These are phyloP conservation scores for Linum lewisii DNA, from an alignment of 345 rosid genomes.

Conservation along the genomic window DNA sequence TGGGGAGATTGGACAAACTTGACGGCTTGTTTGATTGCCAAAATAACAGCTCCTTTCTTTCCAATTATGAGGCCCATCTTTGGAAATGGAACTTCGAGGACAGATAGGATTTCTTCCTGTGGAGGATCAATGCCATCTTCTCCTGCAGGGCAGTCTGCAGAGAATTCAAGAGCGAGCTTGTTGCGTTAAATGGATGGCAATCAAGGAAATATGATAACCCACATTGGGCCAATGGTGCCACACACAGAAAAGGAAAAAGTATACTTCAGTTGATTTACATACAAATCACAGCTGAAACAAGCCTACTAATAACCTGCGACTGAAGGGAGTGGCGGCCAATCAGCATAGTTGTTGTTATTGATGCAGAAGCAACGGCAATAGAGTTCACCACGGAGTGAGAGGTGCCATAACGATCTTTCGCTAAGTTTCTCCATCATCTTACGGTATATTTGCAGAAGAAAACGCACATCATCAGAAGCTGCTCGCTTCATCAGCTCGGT, in stretches of 20 bases:
- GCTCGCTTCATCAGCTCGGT: conserved; percentile 85
- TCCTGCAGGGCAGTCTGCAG: conserved; percentile 37
- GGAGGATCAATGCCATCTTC: conserved; percentile 38
- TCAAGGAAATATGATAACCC: too few relatives aligned
- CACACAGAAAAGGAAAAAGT: too few relatives aligned
- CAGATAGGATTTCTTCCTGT: conserved; percentile 75
- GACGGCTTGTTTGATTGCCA: conserved; percentile 79
- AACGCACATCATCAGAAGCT: conserved; percentile 95
- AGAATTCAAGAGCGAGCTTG: too few relatives aligned
- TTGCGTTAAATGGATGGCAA: too few relatives aligned
- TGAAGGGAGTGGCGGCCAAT: conserved; percentile 65
- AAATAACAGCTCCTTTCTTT: conserved; percentile 70
- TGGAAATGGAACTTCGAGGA: conserved; percentile 77
- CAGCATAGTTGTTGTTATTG: conserved; percentile 53
- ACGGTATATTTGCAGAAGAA: conserved; percentile 63
- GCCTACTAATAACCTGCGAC: conserved; percentile 54
- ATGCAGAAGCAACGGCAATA: conserved; percentile 85
- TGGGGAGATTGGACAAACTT: conserved; percentile 36
- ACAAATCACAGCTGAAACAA: not conserved
- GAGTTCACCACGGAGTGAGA: conserved; percentile 69
- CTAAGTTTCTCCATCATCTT: conserved; percentile 77
- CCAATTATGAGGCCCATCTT: conserved; percentile 92
- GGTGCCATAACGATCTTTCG: conserved; percentile 62
- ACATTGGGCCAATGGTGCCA: too few relatives aligned
- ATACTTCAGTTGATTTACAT: too few relatives aligned